phyloP scores from a whole-genome alignment of 1,139 yeast genomes.

The Taiozyma sp. region DNA sequence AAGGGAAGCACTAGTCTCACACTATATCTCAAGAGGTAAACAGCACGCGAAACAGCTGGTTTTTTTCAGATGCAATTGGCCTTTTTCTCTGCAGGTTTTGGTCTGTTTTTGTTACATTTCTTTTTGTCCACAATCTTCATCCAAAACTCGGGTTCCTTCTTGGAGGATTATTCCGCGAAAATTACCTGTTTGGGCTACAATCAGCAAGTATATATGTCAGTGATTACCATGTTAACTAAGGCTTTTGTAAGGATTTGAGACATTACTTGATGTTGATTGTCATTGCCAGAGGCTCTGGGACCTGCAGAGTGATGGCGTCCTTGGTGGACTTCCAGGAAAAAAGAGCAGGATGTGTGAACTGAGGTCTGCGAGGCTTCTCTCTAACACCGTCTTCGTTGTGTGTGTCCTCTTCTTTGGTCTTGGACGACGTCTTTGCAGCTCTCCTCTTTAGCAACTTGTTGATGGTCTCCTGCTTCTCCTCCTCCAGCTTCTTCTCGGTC shows the following conservation, averaged over 20 bases:
- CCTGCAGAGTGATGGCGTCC: constrained; percentile 25
- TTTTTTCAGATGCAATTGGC: neutral
- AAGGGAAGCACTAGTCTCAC: neutral
- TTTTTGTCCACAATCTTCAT: neutral
- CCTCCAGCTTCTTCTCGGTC: constrained; percentile 79
- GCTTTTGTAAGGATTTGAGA: neutral
- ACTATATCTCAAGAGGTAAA: neutral
- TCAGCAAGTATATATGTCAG: neutral
- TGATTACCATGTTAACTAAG: neutral
- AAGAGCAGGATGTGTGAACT: constrained; percentile 43
- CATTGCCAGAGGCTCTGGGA: constrained; percentile 14
- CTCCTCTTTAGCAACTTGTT: constrained; percentile 81
- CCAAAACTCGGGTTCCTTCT: neutral
- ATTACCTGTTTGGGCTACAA: neutral
- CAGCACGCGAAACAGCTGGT: neutral
- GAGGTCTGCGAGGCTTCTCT: constrained; percentile 35
- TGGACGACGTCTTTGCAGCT: constrained; percentile 44
- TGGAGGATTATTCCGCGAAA: neutral
- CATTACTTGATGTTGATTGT: neutral
- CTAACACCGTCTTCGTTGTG: constrained; percentile 32
- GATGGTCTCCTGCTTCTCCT: constrained; percentile 87
- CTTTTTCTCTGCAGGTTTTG: neutral
- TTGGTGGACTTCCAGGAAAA: constrained; percentile 35
- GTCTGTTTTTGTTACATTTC: neutral
- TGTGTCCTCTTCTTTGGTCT: constrained; percentile 34